Percentiles rank a stretch among this genome's conserved stretches.
These are phyloP conservation scores for Gossypium herbaceum DNA, from an alignment of 345 rosid species.

Conservation along the genomic window DNA sequence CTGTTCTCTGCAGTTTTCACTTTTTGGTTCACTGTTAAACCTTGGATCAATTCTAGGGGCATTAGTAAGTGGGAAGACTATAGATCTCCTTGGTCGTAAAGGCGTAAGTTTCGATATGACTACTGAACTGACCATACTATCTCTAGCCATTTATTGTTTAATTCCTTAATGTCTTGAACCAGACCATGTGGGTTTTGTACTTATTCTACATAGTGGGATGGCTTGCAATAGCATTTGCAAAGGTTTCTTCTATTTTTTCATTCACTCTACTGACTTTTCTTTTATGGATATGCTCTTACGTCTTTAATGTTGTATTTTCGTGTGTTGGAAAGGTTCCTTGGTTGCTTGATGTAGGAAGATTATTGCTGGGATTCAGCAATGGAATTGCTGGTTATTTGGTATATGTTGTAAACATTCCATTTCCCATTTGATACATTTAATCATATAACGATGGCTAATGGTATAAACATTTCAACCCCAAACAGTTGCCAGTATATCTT, in stretches of 20 bases:
- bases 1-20: background rate
- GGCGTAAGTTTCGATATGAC: slow-evolving; percentile 14
- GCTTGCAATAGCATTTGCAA: slow-evolving; percentile 37
- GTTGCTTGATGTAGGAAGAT: slow-evolving; percentile 9
- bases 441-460: background rate
- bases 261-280: background rate
- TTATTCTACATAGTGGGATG: slow-evolving; percentile 35
- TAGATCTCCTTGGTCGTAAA: slow-evolving; percentile 35
- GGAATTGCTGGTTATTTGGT: slow-evolving; percentile 14
- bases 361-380: slow-evolving; percentile 3
- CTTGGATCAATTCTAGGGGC: slow-evolving; percentile 41
- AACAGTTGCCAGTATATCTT: background rate
- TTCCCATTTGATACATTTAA: background rate
- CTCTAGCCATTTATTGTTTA: background rate
- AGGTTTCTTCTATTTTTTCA: slow-evolving; percentile 21
- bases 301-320: background rate
- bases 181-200: slow-evolving; percentile 43
- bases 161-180: slow-evolving; percentile 12
- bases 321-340: slow-evolving; percentile 4
- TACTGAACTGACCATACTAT: background rate
- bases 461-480: background rate
- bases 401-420: background rate
- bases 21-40: slow-evolving; percentile 24
- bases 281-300: background rate
- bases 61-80: slow-evolving; percentile 33